These are phyloP conservation scores for Chrysanthemum makinoi DNA, from an alignment of 129 eudicot genomes.

Conservation along the genomic window DNA sequence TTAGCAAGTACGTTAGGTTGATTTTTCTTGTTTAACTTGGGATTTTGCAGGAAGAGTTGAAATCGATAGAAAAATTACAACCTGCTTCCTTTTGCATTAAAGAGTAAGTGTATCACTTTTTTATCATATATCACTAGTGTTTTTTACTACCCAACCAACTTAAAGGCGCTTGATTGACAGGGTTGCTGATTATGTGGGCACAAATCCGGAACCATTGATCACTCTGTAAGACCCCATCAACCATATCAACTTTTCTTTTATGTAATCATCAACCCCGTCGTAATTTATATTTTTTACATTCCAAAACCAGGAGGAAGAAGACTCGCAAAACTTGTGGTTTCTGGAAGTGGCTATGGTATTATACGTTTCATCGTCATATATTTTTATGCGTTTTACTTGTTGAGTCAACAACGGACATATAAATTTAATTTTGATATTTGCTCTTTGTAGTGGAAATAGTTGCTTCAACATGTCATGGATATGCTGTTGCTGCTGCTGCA, in stretches of 20 bases:
- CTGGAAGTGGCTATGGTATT: conserved; percentile 96
- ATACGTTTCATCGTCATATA: neutral
- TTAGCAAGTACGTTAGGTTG: neutral
- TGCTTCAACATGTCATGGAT: conserved; percentile 60
- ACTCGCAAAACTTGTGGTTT: conserved; percentile 46
- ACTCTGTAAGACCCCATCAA: conserved; percentile 50
- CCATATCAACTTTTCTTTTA: neutral
- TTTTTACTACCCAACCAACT: neutral
- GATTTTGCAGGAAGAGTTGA: conserved; percentile 69
- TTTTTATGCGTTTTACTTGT: neutral
- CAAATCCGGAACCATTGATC: conserved; percentile 75
- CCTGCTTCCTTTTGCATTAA: conserved; percentile 80
- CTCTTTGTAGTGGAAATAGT: conserved; percentile 44
- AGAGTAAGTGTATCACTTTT: conserved; percentile 56
- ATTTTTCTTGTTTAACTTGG: neutral
- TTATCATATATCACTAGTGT: neutral
- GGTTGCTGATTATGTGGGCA: conserved; percentile 67
- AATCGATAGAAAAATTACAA: conserved; percentile 53
- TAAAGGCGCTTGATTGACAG: conserved; percentile 38
- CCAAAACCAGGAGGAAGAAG: conserved; percentile 53
- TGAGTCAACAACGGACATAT: neutral
- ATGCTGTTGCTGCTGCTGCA: conserved; percentile 50
- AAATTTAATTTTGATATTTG: neutral
- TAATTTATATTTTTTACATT: neutral
- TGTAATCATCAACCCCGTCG: neutral